Percentiles rank a stretch among this genome's conserved stretches.
These are phyloP conservation scores for Flaveria robusta DNA, from an alignment of 129 eudicot genomes.

Conservation along the genomic window DNA sequence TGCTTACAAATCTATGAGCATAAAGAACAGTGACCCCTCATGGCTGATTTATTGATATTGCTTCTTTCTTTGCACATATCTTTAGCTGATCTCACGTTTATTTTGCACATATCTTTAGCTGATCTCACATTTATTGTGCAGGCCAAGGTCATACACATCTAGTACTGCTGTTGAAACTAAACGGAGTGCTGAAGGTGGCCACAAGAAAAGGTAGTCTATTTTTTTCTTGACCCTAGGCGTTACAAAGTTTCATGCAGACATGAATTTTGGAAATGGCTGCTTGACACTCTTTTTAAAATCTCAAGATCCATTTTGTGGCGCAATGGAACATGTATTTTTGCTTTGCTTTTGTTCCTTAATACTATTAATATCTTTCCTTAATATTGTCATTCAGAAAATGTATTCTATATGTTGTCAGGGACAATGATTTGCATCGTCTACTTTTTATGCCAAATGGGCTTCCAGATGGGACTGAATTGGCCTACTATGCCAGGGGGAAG, in stretches of 20 bases:
- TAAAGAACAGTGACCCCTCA: background rate
- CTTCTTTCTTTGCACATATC: background rate
- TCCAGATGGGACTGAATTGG: slow-evolving; percentile 90
- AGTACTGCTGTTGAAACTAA: slow-evolving; percentile 46
- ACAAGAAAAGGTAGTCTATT: slow-evolving; percentile 63
- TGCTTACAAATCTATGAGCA: slow-evolving; percentile 11
- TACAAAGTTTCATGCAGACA: slow-evolving; percentile 14
- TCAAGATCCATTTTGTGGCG: slow-evolving; percentile 13
- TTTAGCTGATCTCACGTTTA: too few species aligned
- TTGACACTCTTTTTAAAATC: slow-evolving; percentile 13
- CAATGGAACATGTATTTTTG: background rate
- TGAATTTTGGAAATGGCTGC: slow-evolving; percentile 9
- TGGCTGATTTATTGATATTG: slow-evolving; percentile 13
- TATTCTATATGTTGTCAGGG: slow-evolving; percentile 54
- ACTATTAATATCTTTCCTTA: slow-evolving; percentile 5
- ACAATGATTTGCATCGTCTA: slow-evolving; percentile 81
- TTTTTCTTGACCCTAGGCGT: background rate
- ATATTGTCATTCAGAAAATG: slow-evolving; percentile 8
- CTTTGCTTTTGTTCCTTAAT: slow-evolving; percentile 16
- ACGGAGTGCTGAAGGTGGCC: slow-evolving; percentile 60
- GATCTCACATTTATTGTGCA: slow-evolving; percentile 37
- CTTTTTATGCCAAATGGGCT: slow-evolving; percentile 94
- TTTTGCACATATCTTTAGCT: slow-evolving; percentile 13
- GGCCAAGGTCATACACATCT: slow-evolving; percentile 58
- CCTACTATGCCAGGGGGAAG: slow-evolving; percentile 89